A percentile compares a stretch with the other conserved stretches of the same genome.
Conservation (phyloP, 2,329 filamentous ascomycete species). For the Diplodia seriata region DNA sequence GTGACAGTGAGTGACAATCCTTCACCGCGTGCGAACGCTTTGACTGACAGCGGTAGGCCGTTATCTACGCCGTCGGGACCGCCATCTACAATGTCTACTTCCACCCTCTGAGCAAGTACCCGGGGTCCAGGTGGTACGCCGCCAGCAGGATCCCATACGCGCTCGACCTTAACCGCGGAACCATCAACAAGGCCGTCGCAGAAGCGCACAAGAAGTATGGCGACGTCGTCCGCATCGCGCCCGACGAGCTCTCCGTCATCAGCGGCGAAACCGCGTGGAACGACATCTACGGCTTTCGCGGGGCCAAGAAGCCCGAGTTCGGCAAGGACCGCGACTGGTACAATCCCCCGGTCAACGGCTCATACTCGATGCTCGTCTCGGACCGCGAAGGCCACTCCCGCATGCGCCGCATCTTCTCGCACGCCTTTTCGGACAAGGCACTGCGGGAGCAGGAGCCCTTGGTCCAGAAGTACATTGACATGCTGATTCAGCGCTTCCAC, state of each 20-base stretch:
- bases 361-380: conserved; percentile 48
- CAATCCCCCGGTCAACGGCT: conserved; percentile 42
- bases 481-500: conserved; percentile 49
- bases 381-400: conserved; percentile 50
- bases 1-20: conserved; percentile 1
- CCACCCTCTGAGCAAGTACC: conserved; percentile 53
- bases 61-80: conserved; percentile 34
- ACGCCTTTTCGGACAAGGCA: conserved; percentile 52
- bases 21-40: too few species aligned
- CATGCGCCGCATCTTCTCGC: conserved; percentile 48
- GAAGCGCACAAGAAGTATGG: conserved; percentile 51
- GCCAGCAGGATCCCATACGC: conserved; percentile 45
- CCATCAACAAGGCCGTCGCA: conserved; percentile 39
- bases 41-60: not conserved
- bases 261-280: conserved; percentile 51
- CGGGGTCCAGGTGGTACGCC: conserved; percentile 50
- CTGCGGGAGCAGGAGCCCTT: conserved; percentile 50
- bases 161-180: conserved; percentile 40
- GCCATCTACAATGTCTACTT: conserved; percentile 51
- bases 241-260: conserved; percentile 54
- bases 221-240: conserved; percentile 51
- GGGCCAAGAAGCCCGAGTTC: conserved; percentile 36
- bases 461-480: conserved; percentile 50
- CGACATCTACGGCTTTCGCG: conserved; percentile 45
- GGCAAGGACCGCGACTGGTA: conserved; percentile 45